phyloP scores from a whole-genome alignment of 2,329 filamentous ascomycete genomes.

The Monilinia polystroma region DNA sequence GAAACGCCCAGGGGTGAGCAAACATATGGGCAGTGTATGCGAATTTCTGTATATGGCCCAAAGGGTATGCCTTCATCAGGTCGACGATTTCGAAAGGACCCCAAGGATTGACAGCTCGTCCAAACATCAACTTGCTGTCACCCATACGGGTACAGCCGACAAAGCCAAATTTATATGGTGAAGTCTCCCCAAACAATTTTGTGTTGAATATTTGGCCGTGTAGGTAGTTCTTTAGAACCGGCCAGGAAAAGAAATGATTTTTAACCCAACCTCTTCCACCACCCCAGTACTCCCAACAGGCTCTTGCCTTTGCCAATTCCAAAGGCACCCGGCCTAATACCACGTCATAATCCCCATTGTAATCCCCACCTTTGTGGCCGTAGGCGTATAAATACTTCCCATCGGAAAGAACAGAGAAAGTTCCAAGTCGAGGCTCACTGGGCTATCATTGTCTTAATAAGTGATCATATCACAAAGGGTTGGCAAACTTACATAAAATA shows the following conservation, averaged over 20 bases:
- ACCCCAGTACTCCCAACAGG: constrained; percentile 26
- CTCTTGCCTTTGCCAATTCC: not conserved
- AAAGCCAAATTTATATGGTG: constrained; percentile 26
- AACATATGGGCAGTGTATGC: constrained; percentile 31
- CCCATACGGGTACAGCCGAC: constrained; percentile 28
- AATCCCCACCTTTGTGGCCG: constrained; percentile 24
- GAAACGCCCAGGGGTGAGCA: constrained; percentile 31
- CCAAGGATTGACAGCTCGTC: constrained; percentile 26
- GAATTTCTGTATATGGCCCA: constrained; percentile 12
- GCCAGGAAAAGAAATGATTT: constrained; percentile 12
- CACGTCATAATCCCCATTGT: constrained; percentile 28
- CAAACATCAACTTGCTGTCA: constrained; percentile 29
- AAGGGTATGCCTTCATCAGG: constrained; percentile 21
- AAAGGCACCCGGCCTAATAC: constrained; percentile 26
- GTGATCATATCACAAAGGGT: too few relatives aligned
- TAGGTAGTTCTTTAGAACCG: constrained; percentile 26
- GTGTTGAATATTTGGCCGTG: constrained; percentile 32
- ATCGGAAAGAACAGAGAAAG: constrained; percentile 25
- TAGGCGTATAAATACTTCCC: constrained; percentile 28
- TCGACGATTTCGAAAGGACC: constrained; percentile 28
- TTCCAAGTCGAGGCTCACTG: constrained; percentile 28
- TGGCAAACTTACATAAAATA: constrained; percentile 12
- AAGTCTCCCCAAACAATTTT: constrained; percentile 27
- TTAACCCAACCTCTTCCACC: constrained; percentile 23
- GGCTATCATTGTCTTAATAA: constrained; percentile 16